A percentile compares a stretch with the other conserved stretches of the same genome.
These are phyloP conservation scores for Globisporangium okanoganense DNA, from an alignment of 352 stramenopile genomes.

Conservation along the genomic window DNA sequence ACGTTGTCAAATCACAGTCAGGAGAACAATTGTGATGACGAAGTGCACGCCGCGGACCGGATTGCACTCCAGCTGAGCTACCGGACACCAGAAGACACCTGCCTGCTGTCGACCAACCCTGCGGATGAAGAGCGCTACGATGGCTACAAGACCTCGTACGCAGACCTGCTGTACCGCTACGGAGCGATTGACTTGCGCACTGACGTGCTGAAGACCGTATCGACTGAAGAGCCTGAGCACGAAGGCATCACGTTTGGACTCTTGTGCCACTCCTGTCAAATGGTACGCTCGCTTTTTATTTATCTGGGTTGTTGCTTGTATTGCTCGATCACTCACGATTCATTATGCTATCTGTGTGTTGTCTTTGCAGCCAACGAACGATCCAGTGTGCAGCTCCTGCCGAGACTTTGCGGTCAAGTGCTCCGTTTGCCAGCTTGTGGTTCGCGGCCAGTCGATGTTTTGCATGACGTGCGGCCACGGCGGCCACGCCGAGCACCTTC, in stretches of 20 bases:
- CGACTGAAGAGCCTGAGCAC: conserved; percentile 24
- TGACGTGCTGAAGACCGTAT: conserved; percentile 68
- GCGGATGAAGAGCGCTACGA: conserved; percentile 67
- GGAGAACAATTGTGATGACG: conserved; percentile 17
- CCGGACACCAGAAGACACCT: conserved; percentile 30
- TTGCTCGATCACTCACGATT: background rate
- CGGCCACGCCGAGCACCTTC: conserved; percentile 66
- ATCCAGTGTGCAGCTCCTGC: conserved; percentile 57
- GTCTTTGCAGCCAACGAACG: conserved; percentile 38
- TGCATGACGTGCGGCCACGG: conserved; percentile 84
- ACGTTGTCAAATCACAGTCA: background rate
- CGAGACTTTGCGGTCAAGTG: conserved; percentile 77
- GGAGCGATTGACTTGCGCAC: conserved; percentile 65
- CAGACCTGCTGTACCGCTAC: conserved; percentile 78
- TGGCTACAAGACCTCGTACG: conserved; percentile 79
- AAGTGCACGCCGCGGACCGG: conserved; percentile 35
- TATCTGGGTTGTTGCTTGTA: background rate
- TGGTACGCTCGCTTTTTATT: conserved; percentile 28
- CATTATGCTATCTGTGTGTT: background rate
- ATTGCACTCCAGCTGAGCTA: conserved; percentile 51
- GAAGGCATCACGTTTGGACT: conserved; percentile 59
- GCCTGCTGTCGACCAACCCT: conserved; percentile 44
- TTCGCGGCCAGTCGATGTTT: conserved; percentile 84
- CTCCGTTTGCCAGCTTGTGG: conserved; percentile 77
- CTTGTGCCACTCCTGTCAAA: conserved; percentile 59